These are phyloP conservation scores for Austroboletus eburneus DNA, from an alignment of 768 basidiomycete genomes.

Conservation along the genomic window DNA sequence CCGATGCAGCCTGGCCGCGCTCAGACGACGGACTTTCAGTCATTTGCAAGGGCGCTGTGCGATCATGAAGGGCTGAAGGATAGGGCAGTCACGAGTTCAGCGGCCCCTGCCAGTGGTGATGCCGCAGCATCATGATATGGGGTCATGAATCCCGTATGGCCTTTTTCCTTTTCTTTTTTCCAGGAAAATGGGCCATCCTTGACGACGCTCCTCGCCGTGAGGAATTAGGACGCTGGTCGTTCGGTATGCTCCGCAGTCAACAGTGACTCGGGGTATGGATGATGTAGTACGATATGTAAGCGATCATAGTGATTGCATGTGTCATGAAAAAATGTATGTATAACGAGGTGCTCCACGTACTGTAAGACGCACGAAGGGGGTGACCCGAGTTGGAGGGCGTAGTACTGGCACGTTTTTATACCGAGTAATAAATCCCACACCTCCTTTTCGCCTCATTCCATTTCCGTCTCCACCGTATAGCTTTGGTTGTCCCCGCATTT, in stretches of 20 bases:
- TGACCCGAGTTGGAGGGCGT: too few species aligned
- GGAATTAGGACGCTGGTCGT: conserved; percentile 21
- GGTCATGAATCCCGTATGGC: background rate
- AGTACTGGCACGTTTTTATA: background rate
- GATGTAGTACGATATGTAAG: too few species aligned
- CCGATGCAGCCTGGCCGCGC: conserved; percentile 34
- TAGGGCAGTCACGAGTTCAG: conserved; percentile 1
- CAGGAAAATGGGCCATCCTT: background rate
- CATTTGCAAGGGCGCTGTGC: conserved; percentile 45
- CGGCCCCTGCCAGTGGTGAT: background rate
- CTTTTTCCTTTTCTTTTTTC: background rate
- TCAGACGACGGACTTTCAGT: conserved; percentile 50
- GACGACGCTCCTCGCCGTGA: conserved; percentile 10
- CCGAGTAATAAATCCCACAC: conserved; percentile 1
- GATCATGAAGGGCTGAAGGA: conserved; percentile 33
- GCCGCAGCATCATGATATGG: conserved; percentile 13
- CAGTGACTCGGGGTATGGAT: too few species aligned
- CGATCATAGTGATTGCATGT: too few species aligned
- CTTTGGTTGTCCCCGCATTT: too few species aligned
- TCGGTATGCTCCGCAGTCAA: too few species aligned
- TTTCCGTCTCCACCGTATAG: background rate
- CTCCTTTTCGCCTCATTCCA: background rate
- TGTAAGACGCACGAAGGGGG: too few species aligned
- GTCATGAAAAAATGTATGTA: too few species aligned
- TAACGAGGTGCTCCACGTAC: too few species aligned